Percentiles rank a stretch among this genome's conserved stretches.
phyloP scores from a whole-genome alignment of 345 rosid genomes.

The Turnera subulata region DNA sequence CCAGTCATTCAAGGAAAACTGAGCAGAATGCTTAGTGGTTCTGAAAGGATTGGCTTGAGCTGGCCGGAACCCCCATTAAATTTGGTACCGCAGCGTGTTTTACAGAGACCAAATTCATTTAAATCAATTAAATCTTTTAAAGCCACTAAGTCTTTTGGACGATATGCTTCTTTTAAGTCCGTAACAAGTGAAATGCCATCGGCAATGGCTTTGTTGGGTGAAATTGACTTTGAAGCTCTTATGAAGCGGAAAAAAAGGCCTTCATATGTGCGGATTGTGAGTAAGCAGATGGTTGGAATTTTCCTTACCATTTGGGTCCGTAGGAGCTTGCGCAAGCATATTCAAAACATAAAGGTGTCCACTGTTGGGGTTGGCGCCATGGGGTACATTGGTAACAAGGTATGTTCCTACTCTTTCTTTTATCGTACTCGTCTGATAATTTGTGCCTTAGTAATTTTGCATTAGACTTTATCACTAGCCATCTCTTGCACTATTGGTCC shows the following conservation, averaged over 20 bases:
- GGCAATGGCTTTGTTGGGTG: conserved; percentile 54
- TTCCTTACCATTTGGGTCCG: conserved; percentile 89
- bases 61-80: conserved; percentile 91
- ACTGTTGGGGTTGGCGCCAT: conserved; percentile 91
- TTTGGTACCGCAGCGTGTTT: conserved; percentile 51
- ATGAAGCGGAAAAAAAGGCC: conserved; percentile 69
- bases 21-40: conserved; percentile 56
- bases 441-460: too few relatives aligned
- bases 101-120: conserved; percentile 59
- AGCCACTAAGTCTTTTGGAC: conserved; percentile 51
- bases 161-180: conserved; percentile 60
- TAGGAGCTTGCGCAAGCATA: conserved; percentile 75
- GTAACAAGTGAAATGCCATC: conserved; percentile 30
- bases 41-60: conserved; percentile 70
- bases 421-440: conserved; percentile 1
- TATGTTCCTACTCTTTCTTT: conserved; percentile 23
- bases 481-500: too few relatives aligned
- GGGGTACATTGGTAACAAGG: conserved; percentile 99
- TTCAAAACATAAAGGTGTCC: conserved; percentile 74
- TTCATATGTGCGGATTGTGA: conserved; percentile 66
- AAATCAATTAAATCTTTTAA: conserved; percentile 50
- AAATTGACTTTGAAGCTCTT: conserved; percentile 56
- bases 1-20: conserved; percentile 25
- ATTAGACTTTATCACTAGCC: too few relatives aligned
- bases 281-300: conserved; percentile 95